phyloP scores from a whole-genome alignment of 257 asterid species.

The Nicotiana tabacum region DNA sequence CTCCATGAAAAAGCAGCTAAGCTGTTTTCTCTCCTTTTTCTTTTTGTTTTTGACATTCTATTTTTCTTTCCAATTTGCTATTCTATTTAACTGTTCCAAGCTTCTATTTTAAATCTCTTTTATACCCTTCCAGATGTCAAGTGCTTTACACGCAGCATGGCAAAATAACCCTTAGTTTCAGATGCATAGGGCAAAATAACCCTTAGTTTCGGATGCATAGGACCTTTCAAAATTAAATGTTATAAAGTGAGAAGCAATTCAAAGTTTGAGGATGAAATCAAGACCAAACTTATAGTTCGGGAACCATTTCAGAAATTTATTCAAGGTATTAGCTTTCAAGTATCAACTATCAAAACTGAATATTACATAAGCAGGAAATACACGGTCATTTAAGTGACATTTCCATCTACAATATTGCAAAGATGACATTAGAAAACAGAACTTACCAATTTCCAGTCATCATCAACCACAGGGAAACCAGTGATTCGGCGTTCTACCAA shows the following conservation, averaged over 20 bases:
- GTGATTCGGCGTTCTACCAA: conserved; percentile 74
- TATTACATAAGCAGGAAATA: neutral
- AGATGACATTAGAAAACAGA: conserved; percentile 2
- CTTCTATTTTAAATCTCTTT: neutral
- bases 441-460: conserved; percentile 73
- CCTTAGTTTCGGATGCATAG: neutral
- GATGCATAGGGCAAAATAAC: neutral
- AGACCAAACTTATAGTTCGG: neutral
- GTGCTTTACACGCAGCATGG: neutral
- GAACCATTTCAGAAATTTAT: neutral
- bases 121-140: neutral
- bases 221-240: neutral
- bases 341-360: neutral
- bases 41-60: neutral
- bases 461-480: conserved; percentile 81
- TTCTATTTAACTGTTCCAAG: neutral
- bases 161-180: neutral
- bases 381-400: neutral
- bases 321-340: neutral
- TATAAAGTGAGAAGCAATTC: neutral
- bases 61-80: neutral
- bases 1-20: neutral
- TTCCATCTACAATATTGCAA: neutral
- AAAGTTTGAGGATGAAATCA: neutral
- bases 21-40: neutral